phyloP scores from a whole-genome alignment of 75 land plant species.

The Azolla pinnata region DNA sequence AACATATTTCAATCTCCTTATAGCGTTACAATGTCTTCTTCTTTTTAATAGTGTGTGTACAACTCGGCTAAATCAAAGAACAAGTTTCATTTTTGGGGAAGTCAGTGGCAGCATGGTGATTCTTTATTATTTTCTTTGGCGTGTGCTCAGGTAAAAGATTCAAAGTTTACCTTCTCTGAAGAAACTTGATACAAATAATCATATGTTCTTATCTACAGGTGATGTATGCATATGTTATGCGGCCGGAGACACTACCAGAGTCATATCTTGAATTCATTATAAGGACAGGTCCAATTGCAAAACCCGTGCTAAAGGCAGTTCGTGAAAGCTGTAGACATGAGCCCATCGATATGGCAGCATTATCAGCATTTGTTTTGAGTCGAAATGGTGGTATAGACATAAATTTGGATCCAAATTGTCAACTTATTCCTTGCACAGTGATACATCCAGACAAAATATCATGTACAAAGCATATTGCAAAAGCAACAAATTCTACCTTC shows the following conservation, averaged over 20 bases:
- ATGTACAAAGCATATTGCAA: constrained; percentile 58
- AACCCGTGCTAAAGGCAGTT: constrained; percentile 82
- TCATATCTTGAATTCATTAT: constrained; percentile 83
- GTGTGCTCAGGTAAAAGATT: constrained; percentile 69
- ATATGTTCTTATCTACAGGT: constrained; percentile 39
- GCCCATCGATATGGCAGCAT: constrained; percentile 51
- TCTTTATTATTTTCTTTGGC: constrained; percentile 79
- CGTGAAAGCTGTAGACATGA: constrained; percentile 63
- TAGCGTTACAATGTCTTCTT: neutral
- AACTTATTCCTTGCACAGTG: constrained; percentile 74
- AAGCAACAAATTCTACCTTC: constrained; percentile 73
- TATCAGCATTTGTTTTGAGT: constrained; percentile 58
- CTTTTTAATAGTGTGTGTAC: constrained; percentile 68
- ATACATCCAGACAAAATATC: constrained; percentile 70
- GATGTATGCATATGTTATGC: constrained; percentile 97
- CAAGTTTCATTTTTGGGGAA: constrained; percentile 98
- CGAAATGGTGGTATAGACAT: constrained; percentile 17
- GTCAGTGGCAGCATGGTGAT: constrained; percentile 97
- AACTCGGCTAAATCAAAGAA: constrained; percentile 97
- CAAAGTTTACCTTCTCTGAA: neutral
- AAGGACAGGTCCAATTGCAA: constrained; percentile 87
- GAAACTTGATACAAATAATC: neutral
- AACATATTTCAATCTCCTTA: neutral
- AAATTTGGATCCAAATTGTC: constrained; percentile 44
- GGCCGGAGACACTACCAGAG: constrained; percentile 94